Evolutionary conservation across 257 asterid species (phyloP).

Genomic region (Solanum lycopersicoides): DNA sequence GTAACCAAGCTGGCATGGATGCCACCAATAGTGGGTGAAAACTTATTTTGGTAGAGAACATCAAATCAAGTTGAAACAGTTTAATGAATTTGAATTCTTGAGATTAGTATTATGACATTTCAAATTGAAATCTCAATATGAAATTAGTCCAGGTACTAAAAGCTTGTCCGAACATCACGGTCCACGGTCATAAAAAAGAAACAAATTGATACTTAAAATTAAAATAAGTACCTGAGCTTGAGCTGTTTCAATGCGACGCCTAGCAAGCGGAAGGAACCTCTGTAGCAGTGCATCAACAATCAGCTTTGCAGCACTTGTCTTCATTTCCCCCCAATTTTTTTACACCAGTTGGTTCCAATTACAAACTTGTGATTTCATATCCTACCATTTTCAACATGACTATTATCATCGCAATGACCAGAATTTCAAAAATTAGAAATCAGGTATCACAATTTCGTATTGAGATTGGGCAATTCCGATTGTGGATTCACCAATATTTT

Average conservation of each 20-base stretch:
- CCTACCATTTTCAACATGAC: background rate
- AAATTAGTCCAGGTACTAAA: background rate
- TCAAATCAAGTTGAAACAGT: background rate
- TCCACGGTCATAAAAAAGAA: background rate
- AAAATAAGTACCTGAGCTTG: constrained; percentile 75
- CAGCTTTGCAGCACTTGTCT: constrained; percentile 95
- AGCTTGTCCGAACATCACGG: background rate
- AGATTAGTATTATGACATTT: background rate
- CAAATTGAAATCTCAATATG: background rate
- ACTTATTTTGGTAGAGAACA: background rate
- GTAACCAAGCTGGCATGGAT: background rate
- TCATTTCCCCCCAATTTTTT: constrained; percentile 27
- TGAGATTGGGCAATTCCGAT: background rate
- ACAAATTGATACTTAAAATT: background rate
- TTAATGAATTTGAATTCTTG: background rate
- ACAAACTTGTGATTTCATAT: background rate
- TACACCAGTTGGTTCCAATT: background rate
- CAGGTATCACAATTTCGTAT: background rate
- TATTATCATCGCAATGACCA: background rate
- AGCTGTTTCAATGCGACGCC: constrained; percentile 98
- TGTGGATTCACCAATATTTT: background rate
- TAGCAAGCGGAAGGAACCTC: constrained; percentile 94
- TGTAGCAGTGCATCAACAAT: constrained; percentile 95
- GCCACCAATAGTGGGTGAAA: background rate
- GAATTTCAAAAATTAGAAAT: background rate